Conservation (phyloP, 2,329 filamentous ascomycete species). For the Phyllosticta citribraziliensis region DNA sequence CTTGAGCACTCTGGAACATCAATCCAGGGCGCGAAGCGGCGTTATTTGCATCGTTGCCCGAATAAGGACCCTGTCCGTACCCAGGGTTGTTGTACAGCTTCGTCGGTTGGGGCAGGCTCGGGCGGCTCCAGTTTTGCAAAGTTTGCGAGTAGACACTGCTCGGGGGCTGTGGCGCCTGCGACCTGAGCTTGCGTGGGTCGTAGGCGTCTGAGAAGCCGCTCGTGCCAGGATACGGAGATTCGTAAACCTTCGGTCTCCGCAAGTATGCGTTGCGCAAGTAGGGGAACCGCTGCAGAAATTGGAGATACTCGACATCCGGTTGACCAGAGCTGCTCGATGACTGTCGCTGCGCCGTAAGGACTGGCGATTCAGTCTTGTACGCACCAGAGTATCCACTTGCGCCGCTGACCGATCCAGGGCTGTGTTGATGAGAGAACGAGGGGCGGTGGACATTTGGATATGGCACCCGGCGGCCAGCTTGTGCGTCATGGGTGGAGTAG, state of each 20-base stretch:
- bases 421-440: not conserved
- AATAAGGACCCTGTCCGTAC: constrained; percentile 2
- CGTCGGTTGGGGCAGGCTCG: constrained; percentile 9
- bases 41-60: not conserved
- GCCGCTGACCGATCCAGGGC: not conserved
- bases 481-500: not conserved
- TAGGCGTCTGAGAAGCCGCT: constrained; percentile 8
- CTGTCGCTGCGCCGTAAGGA: not conserved
- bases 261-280: constrained; percentile 37
- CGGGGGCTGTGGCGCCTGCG: not conserved
- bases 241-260: constrained; percentile 35
- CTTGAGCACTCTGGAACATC: constrained; percentile 35
- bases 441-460: constrained; percentile 7
- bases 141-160: not conserved
- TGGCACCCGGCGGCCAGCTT: not conserved
- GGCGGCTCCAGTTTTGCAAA: not conserved
- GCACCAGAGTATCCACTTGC: not conserved
- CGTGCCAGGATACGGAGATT: constrained; percentile 31
- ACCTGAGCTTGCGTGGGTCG: constrained; percentile 1
- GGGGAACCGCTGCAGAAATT: constrained; percentile 35
- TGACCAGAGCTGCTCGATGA: not conserved
- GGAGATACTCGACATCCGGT: constrained; percentile 25
- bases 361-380: not conserved
- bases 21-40: constrained; percentile 19
- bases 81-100: not conserved